Conservation (phyloP, 192 early-diverging fungal species). For the Chytriomyces hyalinus region DNA sequence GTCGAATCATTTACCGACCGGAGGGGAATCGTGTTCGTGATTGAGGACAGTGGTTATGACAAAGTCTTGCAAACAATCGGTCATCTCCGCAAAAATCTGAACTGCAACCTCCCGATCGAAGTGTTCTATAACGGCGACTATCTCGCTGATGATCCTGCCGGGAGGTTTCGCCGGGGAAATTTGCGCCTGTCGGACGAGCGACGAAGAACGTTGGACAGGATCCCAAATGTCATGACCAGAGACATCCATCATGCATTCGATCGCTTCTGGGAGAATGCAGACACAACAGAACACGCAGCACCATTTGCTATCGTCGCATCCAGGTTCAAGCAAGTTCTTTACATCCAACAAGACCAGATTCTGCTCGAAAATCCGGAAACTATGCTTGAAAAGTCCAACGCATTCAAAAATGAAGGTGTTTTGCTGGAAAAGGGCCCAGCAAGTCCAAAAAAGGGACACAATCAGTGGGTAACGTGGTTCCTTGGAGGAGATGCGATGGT, state of each 20-base stretch:
- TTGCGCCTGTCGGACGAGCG: neutral
- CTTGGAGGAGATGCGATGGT: neutral
- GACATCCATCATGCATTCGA: neutral
- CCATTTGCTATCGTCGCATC: neutral
- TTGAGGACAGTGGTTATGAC: neutral
- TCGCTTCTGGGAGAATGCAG: neutral
- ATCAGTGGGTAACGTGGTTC: neutral
- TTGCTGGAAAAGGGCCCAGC: neutral
- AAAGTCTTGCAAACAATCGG: neutral
- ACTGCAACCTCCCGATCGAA: neutral
- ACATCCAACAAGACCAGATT: constrained; percentile 1
- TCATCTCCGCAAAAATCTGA: neutral
- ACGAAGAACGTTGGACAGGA: neutral
- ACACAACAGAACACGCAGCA: neutral
- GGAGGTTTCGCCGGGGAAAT: neutral
- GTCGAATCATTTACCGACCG: neutral
- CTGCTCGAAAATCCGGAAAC: neutral
- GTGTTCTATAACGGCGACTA: neutral
- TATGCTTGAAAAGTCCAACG: neutral
- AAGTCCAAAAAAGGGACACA: neutral
- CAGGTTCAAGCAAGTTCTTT: neutral
- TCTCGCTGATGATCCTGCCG: neutral
- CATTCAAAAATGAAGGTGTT: neutral
- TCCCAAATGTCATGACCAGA: neutral
- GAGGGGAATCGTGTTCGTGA: neutral